These are phyloP conservation scores for Starmera caribaea DNA, from an alignment of 805 yeast species.

Conservation along the genomic window DNA sequence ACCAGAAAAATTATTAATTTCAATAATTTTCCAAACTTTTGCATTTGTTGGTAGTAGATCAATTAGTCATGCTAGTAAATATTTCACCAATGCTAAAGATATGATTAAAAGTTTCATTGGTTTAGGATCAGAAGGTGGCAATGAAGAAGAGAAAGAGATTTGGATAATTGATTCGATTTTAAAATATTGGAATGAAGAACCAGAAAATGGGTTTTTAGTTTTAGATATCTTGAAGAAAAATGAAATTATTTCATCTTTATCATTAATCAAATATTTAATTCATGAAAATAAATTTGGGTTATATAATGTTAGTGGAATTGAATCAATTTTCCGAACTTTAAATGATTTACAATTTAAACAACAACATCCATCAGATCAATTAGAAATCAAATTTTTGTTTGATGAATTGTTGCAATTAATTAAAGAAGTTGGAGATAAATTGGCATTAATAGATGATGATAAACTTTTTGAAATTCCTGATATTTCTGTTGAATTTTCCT, in stretches of 20 bases:
- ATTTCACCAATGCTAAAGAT: constrained; percentile 31
- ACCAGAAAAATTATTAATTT: constrained; percentile 38
- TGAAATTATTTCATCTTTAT: constrained; percentile 30
- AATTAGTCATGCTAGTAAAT: constrained; percentile 61
- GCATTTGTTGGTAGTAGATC: constrained; percentile 86
- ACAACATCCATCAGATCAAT: constrained; percentile 2
- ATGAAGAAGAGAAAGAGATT: constrained; percentile 21
- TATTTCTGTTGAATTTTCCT: constrained; percentile 18
- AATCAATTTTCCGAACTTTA: constrained; percentile 29
- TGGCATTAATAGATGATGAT: constrained; percentile 5
- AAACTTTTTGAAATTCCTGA: constrained; percentile 19
- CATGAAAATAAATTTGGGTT: constrained; percentile 25
- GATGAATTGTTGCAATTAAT: no score
- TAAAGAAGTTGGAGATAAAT: not conserved
- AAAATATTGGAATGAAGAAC: constrained; percentile 55
- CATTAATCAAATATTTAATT: constrained; percentile 36
- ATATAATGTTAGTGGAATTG: constrained; percentile 36
- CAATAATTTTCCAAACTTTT: constrained; percentile 58
- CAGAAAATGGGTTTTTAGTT: constrained; percentile 54
- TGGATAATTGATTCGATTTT: constrained; percentile 49
- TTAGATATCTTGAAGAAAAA: constrained; percentile 40
- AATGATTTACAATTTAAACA: constrained; percentile 15
- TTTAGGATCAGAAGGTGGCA: constrained; percentile 17
- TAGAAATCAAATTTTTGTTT: no score
- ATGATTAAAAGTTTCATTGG: constrained; percentile 25